Evolutionary conservation across 176 grass and related monocot genomes (phyloP).

Genomic region (Oryza meyeriana): DNA sequence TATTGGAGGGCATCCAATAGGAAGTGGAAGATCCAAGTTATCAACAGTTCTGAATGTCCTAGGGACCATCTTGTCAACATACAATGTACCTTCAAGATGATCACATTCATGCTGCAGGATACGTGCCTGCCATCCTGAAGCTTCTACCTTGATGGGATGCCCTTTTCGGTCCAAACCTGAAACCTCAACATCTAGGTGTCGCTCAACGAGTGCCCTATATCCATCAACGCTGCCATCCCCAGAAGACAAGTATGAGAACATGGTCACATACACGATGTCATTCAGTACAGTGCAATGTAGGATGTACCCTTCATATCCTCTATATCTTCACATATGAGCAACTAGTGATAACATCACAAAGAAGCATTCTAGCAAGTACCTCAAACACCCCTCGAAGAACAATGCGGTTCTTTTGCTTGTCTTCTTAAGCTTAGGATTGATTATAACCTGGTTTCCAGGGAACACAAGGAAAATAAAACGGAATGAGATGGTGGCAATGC

Average conservation of each 20-base stretch:
- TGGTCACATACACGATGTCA: not conserved
- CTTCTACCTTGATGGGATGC: slow-evolving; percentile 60
- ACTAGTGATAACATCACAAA: not conserved
- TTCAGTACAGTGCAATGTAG: not conserved
- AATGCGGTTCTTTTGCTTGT: slow-evolving; percentile 67
- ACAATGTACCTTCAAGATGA: slow-evolving; percentile 87
- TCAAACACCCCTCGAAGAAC: slow-evolving; percentile 96
- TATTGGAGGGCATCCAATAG: slow-evolving; percentile 61
- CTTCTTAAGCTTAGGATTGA: slow-evolving; percentile 82
- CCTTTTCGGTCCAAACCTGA: slow-evolving; percentile 74
- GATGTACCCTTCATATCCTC: not conserved
- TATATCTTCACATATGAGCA: not conserved
- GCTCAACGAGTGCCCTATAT: slow-evolving; percentile 70
- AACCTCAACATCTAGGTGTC: slow-evolving; percentile 86
- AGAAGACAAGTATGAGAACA: slow-evolving; percentile 23
- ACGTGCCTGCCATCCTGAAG: slow-evolving; percentile 87
- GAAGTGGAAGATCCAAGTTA: slow-evolving; percentile 76
- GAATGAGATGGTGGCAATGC: not conserved
- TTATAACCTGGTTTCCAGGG: slow-evolving; percentile 52
- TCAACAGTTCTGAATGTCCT: slow-evolving; percentile 84
- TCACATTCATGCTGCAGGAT: slow-evolving; percentile 95
- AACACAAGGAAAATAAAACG: slow-evolving; percentile 4
- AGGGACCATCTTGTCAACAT: slow-evolving; percentile 89
- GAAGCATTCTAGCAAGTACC: slow-evolving; percentile 41
- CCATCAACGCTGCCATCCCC: slow-evolving; percentile 68